A percentile compares a stretch with the other conserved stretches of the same genome.
Conservation (phyloP, 371 early-diverging fungal genomes). For the Rhizopus stolonifer region DNA sequence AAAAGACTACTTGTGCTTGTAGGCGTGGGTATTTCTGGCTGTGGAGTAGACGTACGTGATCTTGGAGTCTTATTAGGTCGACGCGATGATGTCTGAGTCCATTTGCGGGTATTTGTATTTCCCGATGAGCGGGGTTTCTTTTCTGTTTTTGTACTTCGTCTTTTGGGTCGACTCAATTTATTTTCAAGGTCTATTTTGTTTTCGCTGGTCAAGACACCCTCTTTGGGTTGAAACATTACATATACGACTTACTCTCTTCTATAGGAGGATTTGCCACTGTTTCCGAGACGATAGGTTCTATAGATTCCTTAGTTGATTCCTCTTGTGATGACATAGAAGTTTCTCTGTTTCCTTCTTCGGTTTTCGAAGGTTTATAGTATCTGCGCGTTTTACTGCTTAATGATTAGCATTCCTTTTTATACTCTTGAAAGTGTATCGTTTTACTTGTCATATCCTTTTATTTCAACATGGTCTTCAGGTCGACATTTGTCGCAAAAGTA, state of each 20-base stretch:
- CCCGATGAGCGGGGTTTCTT: slow-evolving; percentile 11
- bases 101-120: background rate
- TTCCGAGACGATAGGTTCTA: too few species aligned
- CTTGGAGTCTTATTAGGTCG: slow-evolving; percentile 10
- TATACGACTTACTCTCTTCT: too few species aligned
- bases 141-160: slow-evolving; percentile 7
- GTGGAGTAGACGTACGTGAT: slow-evolving; percentile 29
- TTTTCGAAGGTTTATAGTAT: slow-evolving; percentile 24
- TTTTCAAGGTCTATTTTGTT: slow-evolving; percentile 12
- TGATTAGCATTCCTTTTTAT: background rate
- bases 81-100: slow-evolving; percentile 1
- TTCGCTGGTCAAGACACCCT: too few species aligned
- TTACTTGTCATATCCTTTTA: slow-evolving; percentile 17
- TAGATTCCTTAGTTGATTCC: too few species aligned
- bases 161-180: slow-evolving; percentile 8
- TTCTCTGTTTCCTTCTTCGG: too few species aligned
- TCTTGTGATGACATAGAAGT: too few species aligned
- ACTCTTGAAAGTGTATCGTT: background rate
- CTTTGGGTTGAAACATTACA: too few species aligned
- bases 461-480: slow-evolving; percentile 25
- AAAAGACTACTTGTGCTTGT: slow-evolving; percentile 5
- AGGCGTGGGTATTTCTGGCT: slow-evolving; percentile 18
- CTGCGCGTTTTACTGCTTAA: slow-evolving; percentile 23
- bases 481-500: slow-evolving; percentile 85
- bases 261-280: too few species aligned